phyloP scores from a whole-genome alignment of 192 early-diverging fungal species.

The Coemansia sp. region DNA sequence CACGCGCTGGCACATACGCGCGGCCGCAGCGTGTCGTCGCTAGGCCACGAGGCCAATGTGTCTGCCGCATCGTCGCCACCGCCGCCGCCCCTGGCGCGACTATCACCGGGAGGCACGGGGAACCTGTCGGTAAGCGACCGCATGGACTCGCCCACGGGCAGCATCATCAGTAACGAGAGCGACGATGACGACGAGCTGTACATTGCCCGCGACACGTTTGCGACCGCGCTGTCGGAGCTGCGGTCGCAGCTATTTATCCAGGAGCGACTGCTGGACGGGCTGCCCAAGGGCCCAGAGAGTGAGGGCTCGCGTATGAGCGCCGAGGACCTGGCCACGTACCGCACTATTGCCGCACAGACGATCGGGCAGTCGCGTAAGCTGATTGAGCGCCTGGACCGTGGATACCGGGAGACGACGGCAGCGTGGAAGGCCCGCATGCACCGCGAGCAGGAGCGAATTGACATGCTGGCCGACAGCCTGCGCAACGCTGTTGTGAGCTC shows the following conservation, averaged over 20 bases:
- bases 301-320: conserved; percentile 3
- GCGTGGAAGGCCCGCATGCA: conserved; percentile 33
- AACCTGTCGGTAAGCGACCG: conserved; percentile 6
- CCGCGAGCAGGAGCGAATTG: conserved; percentile 46
- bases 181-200: conserved; percentile 42
- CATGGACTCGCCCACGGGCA: conserved; percentile 9
- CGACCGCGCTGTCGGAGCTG: conserved; percentile 46
- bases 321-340: conserved; percentile 23
- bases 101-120: neutral
- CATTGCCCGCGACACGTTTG: conserved; percentile 46
- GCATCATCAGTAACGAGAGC: conserved; percentile 41
- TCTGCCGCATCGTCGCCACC: neutral
- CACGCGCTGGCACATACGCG: conserved; percentile 8
- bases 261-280: conserved; percentile 50
- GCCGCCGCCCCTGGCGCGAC: neutral
- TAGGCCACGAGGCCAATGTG: neutral
- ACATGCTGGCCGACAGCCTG: conserved; percentile 47
- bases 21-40: conserved; percentile 15
- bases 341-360: conserved; percentile 24
- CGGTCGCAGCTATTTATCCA: conserved; percentile 59
- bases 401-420: conserved; percentile 18
- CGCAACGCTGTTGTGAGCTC: conserved; percentile 44
- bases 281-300: conserved; percentile 26
- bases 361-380: conserved; percentile 22
- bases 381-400: conserved; percentile 13